Evolutionary conservation across 1,284 basidiomycete genomes (phyloP).

Genomic region (Cryptococcus floricola): DNA sequence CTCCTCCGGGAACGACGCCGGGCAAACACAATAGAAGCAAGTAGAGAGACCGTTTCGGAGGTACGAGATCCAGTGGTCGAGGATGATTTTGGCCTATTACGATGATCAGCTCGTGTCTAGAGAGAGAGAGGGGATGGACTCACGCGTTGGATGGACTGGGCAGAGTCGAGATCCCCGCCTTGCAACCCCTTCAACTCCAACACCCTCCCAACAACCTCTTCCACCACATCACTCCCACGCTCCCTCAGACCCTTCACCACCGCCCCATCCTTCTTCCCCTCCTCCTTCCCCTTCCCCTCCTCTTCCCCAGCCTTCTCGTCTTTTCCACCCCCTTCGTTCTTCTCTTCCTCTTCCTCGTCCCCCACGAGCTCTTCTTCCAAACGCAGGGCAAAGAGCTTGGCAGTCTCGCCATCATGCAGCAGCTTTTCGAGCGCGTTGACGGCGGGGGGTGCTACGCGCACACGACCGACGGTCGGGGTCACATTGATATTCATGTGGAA

Average conservation of each 20-base stretch:
- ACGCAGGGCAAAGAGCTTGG: constrained; percentile 62
- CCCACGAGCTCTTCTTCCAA: constrained; percentile 63
- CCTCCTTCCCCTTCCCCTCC: neutral
- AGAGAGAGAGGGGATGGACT: constrained; percentile 4
- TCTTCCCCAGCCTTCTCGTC: neutral
- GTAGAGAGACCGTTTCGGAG: constrained; percentile 43
- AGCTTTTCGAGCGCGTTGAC: constrained; percentile 73
- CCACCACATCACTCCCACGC: constrained; percentile 41
- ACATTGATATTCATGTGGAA: constrained; percentile 79
- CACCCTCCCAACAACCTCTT: constrained; percentile 32
- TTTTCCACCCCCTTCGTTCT: neutral
- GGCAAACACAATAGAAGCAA: constrained; percentile 89
- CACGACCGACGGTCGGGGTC: constrained; percentile 69
- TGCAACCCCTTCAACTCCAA: constrained; percentile 27
- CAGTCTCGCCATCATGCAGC: constrained; percentile 69
- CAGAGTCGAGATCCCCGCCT: constrained; percentile 31
- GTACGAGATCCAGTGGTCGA: constrained; percentile 42
- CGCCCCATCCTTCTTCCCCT: constrained; percentile 11
- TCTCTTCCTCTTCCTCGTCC: constrained; percentile 45
- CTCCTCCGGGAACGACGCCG: constrained; percentile 87
- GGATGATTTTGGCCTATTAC: constrained; percentile 32
- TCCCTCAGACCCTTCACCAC: constrained; percentile 24
- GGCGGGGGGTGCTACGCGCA: constrained; percentile 74
- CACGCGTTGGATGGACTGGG: constrained; percentile 28
- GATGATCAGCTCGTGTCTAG: neutral